Conservation (phyloP, 2,329 filamentous ascomycete genomes). For the Nemania bipapillata region DNA sequence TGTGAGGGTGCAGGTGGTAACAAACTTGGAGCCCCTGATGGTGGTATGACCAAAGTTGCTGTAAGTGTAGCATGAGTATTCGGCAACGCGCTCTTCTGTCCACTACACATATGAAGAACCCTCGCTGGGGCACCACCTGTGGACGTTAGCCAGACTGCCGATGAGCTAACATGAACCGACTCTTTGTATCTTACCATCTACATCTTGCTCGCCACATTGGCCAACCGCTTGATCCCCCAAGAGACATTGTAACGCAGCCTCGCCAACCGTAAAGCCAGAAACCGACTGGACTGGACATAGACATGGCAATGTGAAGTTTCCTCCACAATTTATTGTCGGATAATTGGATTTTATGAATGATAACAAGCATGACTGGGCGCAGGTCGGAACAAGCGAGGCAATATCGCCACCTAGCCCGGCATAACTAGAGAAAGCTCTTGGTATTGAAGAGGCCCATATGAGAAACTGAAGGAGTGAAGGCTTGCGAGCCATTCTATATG, state of each 20-base stretch:
- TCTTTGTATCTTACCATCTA: constrained; percentile 50
- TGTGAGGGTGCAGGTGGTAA: constrained; percentile 36
- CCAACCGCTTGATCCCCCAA: constrained; percentile 62
- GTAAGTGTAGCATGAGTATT: constrained; percentile 69
- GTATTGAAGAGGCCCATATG: constrained; percentile 47
- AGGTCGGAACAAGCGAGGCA: constrained; percentile 44
- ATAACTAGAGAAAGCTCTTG: constrained; percentile 38
- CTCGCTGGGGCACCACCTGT: constrained; percentile 41
- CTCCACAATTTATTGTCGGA: constrained; percentile 60
- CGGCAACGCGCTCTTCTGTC: constrained; percentile 60
- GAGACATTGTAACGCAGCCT: constrained; percentile 75
- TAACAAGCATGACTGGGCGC: constrained; percentile 63
- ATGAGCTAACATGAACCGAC: not conserved
- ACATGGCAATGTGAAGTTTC: constrained; percentile 66
- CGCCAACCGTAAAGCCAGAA: constrained; percentile 75
- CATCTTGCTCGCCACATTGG: constrained; percentile 62
- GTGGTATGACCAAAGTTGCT: constrained; percentile 62
- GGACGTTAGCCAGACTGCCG: constrained; percentile 41
- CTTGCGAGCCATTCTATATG: constrained; percentile 51
- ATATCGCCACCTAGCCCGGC: constrained; percentile 46
- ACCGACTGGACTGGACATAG: constrained; percentile 70
- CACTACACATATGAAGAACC: constrained; percentile 69
- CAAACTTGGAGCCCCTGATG: constrained; percentile 37
- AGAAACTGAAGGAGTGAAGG: constrained; percentile 44
- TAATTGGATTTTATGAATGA: constrained; percentile 72